Evolutionary conservation across 495 filamentous ascomycete genomes (phyloP).

Genomic region (Rhizodiscina lignyota): DNA sequence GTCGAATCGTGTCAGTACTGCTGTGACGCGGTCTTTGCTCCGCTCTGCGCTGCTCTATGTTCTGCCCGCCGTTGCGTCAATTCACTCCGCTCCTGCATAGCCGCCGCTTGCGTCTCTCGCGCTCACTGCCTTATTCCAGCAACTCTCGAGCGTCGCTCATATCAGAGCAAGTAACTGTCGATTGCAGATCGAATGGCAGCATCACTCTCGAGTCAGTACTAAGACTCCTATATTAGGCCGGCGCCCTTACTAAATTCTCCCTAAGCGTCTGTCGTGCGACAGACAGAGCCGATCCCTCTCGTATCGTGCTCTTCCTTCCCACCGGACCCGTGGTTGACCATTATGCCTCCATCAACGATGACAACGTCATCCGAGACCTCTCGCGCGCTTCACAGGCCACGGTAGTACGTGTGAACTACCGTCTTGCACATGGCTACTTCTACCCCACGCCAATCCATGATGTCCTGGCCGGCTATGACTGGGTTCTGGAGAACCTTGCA

Average conservation of each 20-base stretch:
- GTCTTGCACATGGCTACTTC: conserved; percentile 8
- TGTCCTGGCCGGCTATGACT: conserved; percentile 26
- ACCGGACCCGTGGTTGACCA: conserved; percentile 9
- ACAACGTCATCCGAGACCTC: conserved; percentile 5
- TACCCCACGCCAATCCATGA: conserved; percentile 27
- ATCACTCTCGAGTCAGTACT: too few relatives aligned
- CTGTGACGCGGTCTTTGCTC: too few relatives aligned
- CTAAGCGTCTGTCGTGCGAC: neutral
- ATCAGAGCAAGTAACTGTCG: too few relatives aligned
- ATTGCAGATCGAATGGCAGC: too few relatives aligned
- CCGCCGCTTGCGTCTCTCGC: too few relatives aligned
- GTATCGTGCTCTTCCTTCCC: conserved; percentile 22
- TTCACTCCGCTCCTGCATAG: too few relatives aligned
- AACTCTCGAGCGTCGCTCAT: too few relatives aligned
- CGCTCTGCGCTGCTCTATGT: too few relatives aligned
- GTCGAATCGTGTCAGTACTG: too few relatives aligned
- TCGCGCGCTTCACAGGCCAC: conserved; percentile 14
- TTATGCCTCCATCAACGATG: conserved; percentile 3
- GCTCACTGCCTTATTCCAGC: too few relatives aligned
- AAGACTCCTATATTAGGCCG: too few relatives aligned
- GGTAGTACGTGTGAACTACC: conserved; percentile 22
- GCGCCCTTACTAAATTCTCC: neutral
- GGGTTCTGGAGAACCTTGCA: conserved; percentile 21
- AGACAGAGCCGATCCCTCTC: conserved; percentile 2
- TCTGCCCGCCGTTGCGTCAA: too few relatives aligned